A percentile compares a stretch with the other conserved stretches of the same genome.
Conservation (phyloP, 1,284 basidiomycete genomes). For the Puccinia horiana region DNA sequence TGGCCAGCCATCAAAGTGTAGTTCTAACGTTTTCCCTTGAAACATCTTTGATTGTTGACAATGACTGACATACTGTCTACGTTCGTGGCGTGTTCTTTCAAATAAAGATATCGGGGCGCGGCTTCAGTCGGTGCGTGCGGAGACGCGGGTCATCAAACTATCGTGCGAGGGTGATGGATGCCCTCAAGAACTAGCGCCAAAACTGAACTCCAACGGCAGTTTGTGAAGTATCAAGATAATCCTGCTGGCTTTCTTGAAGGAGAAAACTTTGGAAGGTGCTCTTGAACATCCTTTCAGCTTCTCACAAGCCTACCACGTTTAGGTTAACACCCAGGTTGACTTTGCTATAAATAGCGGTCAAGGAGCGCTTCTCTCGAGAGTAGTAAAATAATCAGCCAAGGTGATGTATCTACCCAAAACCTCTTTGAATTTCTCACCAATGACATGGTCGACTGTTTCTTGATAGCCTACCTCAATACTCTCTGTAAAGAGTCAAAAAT, state of each 20-base stretch:
- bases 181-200: conserved; percentile 77
- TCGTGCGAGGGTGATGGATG: conserved; percentile 81
- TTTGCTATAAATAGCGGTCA: conserved; percentile 93
- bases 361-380: conserved; percentile 84
- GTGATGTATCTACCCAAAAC: conserved; percentile 89
- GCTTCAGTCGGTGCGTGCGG: conserved; percentile 51
- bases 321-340: conserved; percentile 94
- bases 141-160: conserved; percentile 91
- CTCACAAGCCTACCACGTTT: conserved; percentile 78
- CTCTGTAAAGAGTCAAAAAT: conserved; percentile 81
- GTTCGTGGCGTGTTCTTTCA: neutral
- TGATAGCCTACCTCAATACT: conserved; percentile 85
- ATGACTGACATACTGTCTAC: neutral
- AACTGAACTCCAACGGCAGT: conserved; percentile 72
- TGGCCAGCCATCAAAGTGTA: conserved; percentile 48
- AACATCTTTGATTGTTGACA: neutral
- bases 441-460: conserved; percentile 86
- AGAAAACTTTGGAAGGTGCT: conserved; percentile 63
- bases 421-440: conserved; percentile 89
- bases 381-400: conserved; percentile 81
- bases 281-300: neutral
- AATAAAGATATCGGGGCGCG: conserved; percentile 49
- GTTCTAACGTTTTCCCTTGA: neutral
- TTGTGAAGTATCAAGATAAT: conserved; percentile 67
- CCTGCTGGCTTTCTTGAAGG: conserved; percentile 70